Evolutionary conservation across 176 grass and related monocot species (phyloP), one percentile per base, ranked within the genome.

Genomic region (Cenchrus purpureus): DNA sequence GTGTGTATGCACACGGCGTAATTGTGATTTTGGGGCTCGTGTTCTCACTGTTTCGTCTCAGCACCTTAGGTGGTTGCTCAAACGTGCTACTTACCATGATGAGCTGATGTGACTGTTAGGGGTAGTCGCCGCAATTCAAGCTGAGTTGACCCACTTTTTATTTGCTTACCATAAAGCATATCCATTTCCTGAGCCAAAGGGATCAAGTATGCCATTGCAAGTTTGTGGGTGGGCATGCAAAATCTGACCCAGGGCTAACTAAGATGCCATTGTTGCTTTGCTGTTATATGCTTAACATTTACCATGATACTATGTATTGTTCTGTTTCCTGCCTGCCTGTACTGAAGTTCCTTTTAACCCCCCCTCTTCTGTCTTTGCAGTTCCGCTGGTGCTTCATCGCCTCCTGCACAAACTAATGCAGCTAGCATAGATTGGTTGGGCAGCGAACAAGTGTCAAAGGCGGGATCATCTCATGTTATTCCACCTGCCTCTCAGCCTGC

Each of bases 341-440:
- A 58, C 67, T 90, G 13, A 90, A 73, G 45, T 73, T 74, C 55
- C 15, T 20, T 42, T 85, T 74, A 4, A 40, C 37, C 77, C 4
- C 61, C 44, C 60, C 72, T 65, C 34, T 67, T 87, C 51, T 67
- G 3, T 54, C 3, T 50, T 74, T 74, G 50, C 86, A 99, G 97
- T 76, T 99, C 97, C 5, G 90, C 94, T 49, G 97, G 94, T 61
- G 90, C 88, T 60, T 91, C 94, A 6, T 99, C 97, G 40, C 88
- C 97, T 64, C 86, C 91, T 63, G 81, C 58, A 42, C 83, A 87
- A 76, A 86, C 88, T 42, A 99, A 99, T 88, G 84, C 31, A 69
- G 86, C 86, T 55, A 92, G 88, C 81, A 94, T 91, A 73, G 90
- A 99, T 91, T 96, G 97, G 93, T 87, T 94, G 68, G 94, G 94